Evolutionary conservation across 1,139 yeast species (phyloP).

Genomic region (Sugiyamaella xylanicola): DNA sequence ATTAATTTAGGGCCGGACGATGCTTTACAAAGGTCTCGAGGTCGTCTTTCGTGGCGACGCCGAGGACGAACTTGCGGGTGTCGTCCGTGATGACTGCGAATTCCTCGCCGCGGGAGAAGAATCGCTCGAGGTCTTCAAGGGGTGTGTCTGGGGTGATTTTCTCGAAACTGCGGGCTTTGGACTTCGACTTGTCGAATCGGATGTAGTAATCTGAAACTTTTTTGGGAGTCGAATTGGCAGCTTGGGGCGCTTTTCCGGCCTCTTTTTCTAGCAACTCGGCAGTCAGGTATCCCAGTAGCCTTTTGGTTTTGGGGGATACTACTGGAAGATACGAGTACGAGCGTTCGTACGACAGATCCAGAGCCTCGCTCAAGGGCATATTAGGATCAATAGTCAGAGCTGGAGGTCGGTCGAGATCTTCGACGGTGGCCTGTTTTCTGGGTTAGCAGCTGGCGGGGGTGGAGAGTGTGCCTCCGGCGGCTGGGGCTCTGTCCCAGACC

Average conservation of each 20-base stretch:
- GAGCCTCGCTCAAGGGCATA: conserved; percentile 52
- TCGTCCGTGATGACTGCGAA: conserved; percentile 63
- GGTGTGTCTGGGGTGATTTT: conserved; percentile 61
- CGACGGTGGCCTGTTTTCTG: conserved; percentile 53
- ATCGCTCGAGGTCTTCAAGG: conserved; percentile 55
- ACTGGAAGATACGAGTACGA: conserved; percentile 63
- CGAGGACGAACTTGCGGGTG: conserved; percentile 58
- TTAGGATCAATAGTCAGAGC: conserved; percentile 60
- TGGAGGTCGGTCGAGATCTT: conserved; percentile 63
- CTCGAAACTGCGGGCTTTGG: conserved; percentile 36
- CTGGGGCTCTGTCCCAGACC: neutral
- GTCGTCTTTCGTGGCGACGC: conserved; percentile 68
- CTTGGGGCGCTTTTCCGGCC: conserved; percentile 23
- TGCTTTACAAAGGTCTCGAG: conserved; percentile 54
- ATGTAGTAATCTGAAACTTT: conserved; percentile 43
- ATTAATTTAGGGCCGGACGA: conserved; percentile 45
- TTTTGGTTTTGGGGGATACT: conserved; percentile 52
- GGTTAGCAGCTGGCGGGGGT: neutral
- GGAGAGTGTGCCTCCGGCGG: neutral
- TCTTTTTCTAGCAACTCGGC: conserved; percentile 50
- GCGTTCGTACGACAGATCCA: conserved; percentile 54
- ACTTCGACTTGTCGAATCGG: conserved; percentile 33
- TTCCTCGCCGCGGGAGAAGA: conserved; percentile 54
- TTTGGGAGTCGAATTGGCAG: conserved; percentile 42
- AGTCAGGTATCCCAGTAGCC: conserved; percentile 58